Evolutionary conservation across 805 yeast genomes (phyloP), one percentile per base, ranked within the genome.

Genomic region (Helenozyma rhizophorensis): DNA sequence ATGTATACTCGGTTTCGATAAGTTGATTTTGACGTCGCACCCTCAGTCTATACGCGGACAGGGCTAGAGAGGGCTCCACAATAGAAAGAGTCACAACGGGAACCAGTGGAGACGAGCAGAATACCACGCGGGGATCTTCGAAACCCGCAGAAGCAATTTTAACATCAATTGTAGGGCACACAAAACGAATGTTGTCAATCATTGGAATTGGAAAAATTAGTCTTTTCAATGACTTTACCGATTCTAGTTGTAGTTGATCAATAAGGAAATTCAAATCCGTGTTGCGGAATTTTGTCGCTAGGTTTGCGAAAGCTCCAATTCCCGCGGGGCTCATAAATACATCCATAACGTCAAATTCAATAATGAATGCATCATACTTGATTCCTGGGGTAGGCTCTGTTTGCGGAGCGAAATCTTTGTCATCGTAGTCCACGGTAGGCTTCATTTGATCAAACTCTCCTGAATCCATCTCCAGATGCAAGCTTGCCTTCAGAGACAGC

Each of bases 161-260:
- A 1, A 77, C 3, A 5, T 61, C 55, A 0, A 76, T 37, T 5
- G 49, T 48, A 0, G 83, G 82, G 3, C 74, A 45, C 1, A 72
- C 68, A 6, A 80, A 35, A 21, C 81, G 60, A 9, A 73, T 10
- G 37, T 71, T 77, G 16, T 51, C 48, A 5, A 68, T 62, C n/a
- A 53, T 44, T 1, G 68, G 57, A 1, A 55, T 42, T 2, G 61
- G 56, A 4, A 45, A 34, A 27, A 70, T 47, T 14, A 59, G 51
- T 6, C 31, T 32, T 16, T 63, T 57, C 16, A 84, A 53, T 7
- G 61, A 57, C 21, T 57, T 54, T 9, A 84, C 65, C 2, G 82
- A 72, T 8, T 75, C 74, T 12, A 74, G 53, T 38, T 89, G 94
- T 11, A 87, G 56, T 12, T 54, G 53, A 53, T 89, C 96, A 45